Evolutionary conservation across 805 yeast species (phyloP), one percentile per base, ranked within the genome.

Genomic region (Wickerhamiella musiphila): DNA sequence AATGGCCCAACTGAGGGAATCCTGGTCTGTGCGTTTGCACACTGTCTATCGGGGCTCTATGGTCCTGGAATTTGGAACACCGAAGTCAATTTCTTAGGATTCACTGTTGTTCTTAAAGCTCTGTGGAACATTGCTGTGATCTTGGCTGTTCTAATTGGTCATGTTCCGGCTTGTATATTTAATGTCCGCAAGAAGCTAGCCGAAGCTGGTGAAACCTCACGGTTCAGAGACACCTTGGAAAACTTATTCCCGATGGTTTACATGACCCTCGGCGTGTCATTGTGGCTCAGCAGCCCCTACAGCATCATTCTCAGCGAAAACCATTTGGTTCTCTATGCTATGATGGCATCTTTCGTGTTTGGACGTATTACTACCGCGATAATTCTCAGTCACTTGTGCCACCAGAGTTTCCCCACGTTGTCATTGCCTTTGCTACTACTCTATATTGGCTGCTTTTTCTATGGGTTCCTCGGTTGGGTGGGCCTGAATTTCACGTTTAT

Each of bases 1-100:
- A 78, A 92, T 25, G 98, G 96, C 1, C 98, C 98, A 1, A 94
- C 90, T 5, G 96, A 90, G 56, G 98, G 96, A 4, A 77, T 86
- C 20, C 48, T 83, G 38, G 63, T 77, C 52, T 66, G 83, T 29
- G 57, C 68, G 18, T 47, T 43, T 1, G 58, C 74, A 19, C 83
- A 71, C 54, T 36, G 70, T 5, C 32, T 66, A 12, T 73, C 93
- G 0, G 94, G 82, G 2, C 34, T 73, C 26, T 55, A 58, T 35
- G 94, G 95, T 3, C 42, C 46, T n/a, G 26, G 18, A 15, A 29
- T 36, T 18, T 35, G 35, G 34, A 34, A 37, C 18, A 28, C 35
- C 18, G 12, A 26, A 11, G 18, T 31, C 15, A 47, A 65, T 2
- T 36, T 64, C 14, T 45, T 68, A 21, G 73, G 74, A n/a, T 61